Percentiles rank a stretch among this genome's conserved stretches.
phyloP scores from a whole-genome alignment of 441 rosid species.

The Kokia cookei region DNA sequence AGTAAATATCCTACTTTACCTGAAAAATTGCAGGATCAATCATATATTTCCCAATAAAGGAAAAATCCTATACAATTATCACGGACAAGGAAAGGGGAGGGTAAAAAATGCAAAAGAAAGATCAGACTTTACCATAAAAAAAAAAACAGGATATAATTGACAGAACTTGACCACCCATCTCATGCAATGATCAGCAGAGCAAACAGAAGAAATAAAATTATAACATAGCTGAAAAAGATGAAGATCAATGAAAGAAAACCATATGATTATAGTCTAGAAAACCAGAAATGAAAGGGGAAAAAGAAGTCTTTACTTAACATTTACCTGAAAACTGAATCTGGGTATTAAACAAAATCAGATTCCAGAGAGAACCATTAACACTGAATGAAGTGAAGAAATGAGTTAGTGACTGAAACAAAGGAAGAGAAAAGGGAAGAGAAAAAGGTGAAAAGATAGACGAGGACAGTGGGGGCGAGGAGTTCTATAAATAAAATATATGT shows the following conservation, averaged over 20 bases:
- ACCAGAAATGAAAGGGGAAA: no score
- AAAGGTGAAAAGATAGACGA: background rate
- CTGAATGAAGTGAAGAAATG: constrained; percentile 2
- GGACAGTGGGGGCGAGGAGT: background rate
- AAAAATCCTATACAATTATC: background rate
- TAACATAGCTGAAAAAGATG: background rate
- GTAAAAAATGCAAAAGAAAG: background rate
- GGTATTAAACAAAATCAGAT: constrained; percentile 8
- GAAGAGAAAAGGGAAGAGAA: background rate
- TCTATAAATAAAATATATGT: constrained; percentile 1
- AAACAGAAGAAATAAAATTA: background rate
- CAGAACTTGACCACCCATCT: background rate
- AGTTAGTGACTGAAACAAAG: background rate
- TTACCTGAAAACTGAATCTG: constrained; percentile 23
- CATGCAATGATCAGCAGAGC: background rate
- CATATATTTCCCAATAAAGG: background rate
- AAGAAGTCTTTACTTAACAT: background rate
- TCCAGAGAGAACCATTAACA: background rate
- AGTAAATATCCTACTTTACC: background rate
- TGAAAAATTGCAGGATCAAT: background rate
- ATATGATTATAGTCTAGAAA: background rate
- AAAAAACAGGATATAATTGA: background rate
- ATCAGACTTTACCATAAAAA: background rate
- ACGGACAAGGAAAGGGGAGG: background rate
- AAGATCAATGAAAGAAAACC: background rate